Evolutionary conservation across 192 early-diverging fungal species (phyloP).

Genomic region (Umbelopsis isabellina): DNA sequence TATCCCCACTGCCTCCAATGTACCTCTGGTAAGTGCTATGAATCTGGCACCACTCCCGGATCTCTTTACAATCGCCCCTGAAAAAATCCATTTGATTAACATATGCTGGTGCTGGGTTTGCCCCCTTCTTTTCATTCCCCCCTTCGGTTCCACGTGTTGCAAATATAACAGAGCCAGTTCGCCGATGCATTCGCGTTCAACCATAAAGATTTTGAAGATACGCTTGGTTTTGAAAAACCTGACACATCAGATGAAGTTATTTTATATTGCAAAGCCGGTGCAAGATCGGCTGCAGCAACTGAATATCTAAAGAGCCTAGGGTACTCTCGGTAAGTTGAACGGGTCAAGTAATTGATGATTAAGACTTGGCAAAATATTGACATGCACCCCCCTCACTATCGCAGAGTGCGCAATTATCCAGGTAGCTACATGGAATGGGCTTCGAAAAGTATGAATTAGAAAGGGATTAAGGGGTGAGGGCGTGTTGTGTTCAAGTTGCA

Average conservation of each 20-base stretch:
- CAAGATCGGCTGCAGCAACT: conserved; percentile 66
- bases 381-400: neutral
- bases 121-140: neutral
- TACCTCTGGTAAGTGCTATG: conserved; percentile 59
- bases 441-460: conserved; percentile 7
- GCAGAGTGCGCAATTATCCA: conserved; percentile 19
- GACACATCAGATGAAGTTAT: conserved; percentile 54
- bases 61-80: too few species aligned
- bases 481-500: neutral
- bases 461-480: neutral
- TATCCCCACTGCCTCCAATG: conserved; percentile 69
- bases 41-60: neutral
- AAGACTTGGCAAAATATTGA: neutral
- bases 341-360: neutral
- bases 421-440: conserved; percentile 20
- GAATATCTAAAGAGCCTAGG: conserved; percentile 58
- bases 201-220: conserved; percentile 35
- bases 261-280: conserved; percentile 72
- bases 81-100: too few species aligned
- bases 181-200: conserved; percentile 25
- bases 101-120: neutral
- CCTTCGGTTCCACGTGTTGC: conserved; percentile 12
- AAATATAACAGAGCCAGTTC: conserved; percentile 32
- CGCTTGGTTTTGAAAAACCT: conserved; percentile 63
- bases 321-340: conserved; percentile 39